phyloP scores from a whole-genome alignment of 176 grass and related monocot genomes.

The Canna indica region DNA sequence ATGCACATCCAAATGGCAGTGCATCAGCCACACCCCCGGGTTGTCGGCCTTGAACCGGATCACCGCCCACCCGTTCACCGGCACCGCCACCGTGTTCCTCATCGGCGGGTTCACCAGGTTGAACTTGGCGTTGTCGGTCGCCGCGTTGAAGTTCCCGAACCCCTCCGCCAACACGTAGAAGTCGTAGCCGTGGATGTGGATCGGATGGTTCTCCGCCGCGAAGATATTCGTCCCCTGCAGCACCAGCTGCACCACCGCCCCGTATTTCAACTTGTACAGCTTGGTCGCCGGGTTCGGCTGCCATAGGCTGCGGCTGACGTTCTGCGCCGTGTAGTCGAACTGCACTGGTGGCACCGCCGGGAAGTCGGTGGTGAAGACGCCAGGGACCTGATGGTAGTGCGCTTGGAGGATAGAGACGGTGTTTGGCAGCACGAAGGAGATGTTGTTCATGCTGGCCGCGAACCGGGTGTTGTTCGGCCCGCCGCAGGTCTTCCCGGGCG shows the following conservation, averaged over 20 bases:
- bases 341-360: slow-evolving; percentile 56
- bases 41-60: slow-evolving; percentile 78
- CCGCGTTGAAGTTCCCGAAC: slow-evolving; percentile 61
- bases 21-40: slow-evolving; percentile 92
- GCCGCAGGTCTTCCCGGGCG: slow-evolving; percentile 28
- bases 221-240: slow-evolving; percentile 86
- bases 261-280: slow-evolving; percentile 69
- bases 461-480: slow-evolving; percentile 80
- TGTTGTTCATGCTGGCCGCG: slow-evolving; percentile 80
- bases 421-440: slow-evolving; percentile 69
- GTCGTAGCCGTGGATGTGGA: slow-evolving; percentile 89
- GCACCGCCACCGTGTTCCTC: slow-evolving; percentile 82
- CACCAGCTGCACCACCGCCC: slow-evolving; percentile 63
- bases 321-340: slow-evolving; percentile 80
- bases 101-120: slow-evolving; percentile 74
- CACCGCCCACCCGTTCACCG: slow-evolving; percentile 81
- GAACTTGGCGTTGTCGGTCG: slow-evolving; percentile 43
- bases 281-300: slow-evolving; percentile 55
- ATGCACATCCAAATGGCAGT: slow-evolving; percentile 83
- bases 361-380: slow-evolving; percentile 74
- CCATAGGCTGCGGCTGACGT: slow-evolving; percentile 61
- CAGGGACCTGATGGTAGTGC: slow-evolving; percentile 25
- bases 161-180: slow-evolving; percentile 82
- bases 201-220: slow-evolving; percentile 86
- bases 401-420: slow-evolving; percentile 66